A percentile compares a stretch with the other conserved stretches of the same genome.
Evolutionary conservation across 805 yeast species (phyloP).

Genomic region (Saturnispora serradocipensis): DNA sequence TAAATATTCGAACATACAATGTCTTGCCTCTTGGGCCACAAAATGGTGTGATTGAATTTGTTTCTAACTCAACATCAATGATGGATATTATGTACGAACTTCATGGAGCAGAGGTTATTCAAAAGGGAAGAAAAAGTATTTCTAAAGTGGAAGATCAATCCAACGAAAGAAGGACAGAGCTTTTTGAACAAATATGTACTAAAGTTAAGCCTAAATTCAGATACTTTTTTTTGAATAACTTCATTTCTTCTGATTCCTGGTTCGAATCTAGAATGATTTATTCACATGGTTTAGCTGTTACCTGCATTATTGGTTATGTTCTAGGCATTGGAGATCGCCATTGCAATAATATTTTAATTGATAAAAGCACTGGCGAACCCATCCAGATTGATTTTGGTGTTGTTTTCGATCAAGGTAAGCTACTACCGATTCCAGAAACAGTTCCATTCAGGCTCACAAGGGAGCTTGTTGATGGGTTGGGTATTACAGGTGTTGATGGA

Average conservation of each 20-base stretch:
- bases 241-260: slow-evolving; percentile 66
- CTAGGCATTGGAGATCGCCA: slow-evolving; percentile 95
- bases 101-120: slow-evolving; percentile 48
- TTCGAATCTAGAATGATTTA: slow-evolving; percentile 53
- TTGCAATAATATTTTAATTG: slow-evolving; percentile 81
- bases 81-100: slow-evolving; percentile 57
- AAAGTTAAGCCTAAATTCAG: slow-evolving; percentile 61
- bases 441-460: slow-evolving; percentile 90
- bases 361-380: slow-evolving; percentile 77
- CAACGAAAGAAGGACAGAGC: slow-evolving; percentile 33
- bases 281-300: slow-evolving; percentile 70
- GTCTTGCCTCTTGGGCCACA: slow-evolving; percentile 85
- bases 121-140: slow-evolving; percentile 58
- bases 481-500: slow-evolving; percentile 78
- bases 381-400: slow-evolving; percentile 94
- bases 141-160: slow-evolving; percentile 42
- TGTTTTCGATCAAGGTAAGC: slow-evolving; percentile 89
- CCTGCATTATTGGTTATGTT: slow-evolving; percentile 80
- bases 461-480: slow-evolving; percentile 89
- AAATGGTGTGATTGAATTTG: slow-evolving; percentile 88
- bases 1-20: slow-evolving; percentile 72
- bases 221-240: slow-evolving; percentile 60
- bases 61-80: slow-evolving; percentile 62
- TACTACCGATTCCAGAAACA: slow-evolving; percentile 78
- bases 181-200: slow-evolving; percentile 38